These are phyloP conservation scores for Tillandsia leiboldiana DNA, from an alignment of 176 grass and related monocot genomes.

Conservation along the genomic window DNA sequence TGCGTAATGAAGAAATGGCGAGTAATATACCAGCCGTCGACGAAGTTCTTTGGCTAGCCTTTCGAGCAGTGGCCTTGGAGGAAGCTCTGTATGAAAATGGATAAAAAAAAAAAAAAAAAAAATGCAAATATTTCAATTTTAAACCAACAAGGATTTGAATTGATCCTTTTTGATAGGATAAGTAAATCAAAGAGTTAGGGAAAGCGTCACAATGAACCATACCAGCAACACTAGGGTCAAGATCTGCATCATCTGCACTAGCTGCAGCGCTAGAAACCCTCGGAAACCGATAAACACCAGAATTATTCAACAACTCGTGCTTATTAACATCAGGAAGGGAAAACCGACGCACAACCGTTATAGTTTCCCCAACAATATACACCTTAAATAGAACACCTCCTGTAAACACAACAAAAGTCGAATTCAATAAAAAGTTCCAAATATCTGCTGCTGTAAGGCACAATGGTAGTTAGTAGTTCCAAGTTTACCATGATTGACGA, in stretches of 20 bases:
- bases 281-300: slow-evolving; percentile 66
- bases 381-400: slow-evolving; percentile 92
- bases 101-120: slow-evolving; percentile 13
- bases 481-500: slow-evolving; percentile 79
- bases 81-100: slow-evolving; percentile 51
- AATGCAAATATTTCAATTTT: slow-evolving; percentile 11
- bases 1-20: slow-evolving; percentile 2
- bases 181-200: neutral
- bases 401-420: slow-evolving; percentile 19
- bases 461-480: slow-evolving; percentile 2
- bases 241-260: slow-evolving; percentile 62
- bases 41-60: slow-evolving; percentile 65
- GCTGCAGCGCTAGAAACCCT: slow-evolving; percentile 94
- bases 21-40: slow-evolving; percentile 44
- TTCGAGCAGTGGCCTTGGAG: slow-evolving; percentile 76
- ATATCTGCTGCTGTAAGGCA: neutral
- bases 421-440: slow-evolving; percentile 9
- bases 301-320: slow-evolving; percentile 46
- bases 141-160: neutral
- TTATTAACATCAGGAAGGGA: slow-evolving; percentile 80
- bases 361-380: slow-evolving; percentile 76
- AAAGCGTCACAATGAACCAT: slow-evolving; percentile 11
- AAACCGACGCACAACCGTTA: slow-evolving; percentile 64
- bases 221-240: slow-evolving; percentile 82
- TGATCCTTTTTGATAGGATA: neutral